These are phyloP conservation scores for Irpex sp. DNA, from an alignment of 1,284 basidiomycete species.

Conservation along the genomic window DNA sequence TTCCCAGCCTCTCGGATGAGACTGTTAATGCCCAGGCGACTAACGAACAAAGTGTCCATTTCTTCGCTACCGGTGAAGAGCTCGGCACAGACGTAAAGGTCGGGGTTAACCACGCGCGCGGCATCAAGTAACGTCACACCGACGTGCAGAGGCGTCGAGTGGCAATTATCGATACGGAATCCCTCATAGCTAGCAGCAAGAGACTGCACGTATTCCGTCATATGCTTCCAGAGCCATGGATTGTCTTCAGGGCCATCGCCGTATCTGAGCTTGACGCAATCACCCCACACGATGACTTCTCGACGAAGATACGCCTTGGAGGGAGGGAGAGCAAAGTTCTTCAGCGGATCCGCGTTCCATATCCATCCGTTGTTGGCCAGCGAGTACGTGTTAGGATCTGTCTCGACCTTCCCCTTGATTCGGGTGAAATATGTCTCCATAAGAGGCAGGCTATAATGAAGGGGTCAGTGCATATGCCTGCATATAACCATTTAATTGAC, in stretches of 20 bases:
- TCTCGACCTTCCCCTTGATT: conserved; percentile 50
- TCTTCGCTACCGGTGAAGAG: conserved; percentile 95
- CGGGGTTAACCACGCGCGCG: conserved; percentile 82
- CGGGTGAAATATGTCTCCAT: conserved; percentile 91
- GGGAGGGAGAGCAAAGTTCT: conserved; percentile 90
- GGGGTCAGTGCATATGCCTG: conserved; percentile 4
- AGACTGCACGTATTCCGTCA: conserved; percentile 79
- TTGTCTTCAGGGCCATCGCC: conserved; percentile 75
- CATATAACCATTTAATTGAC: conserved; percentile 21
- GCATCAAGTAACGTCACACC: conserved; percentile 91
- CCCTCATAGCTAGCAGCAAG: conserved; percentile 87
- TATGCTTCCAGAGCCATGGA: conserved; percentile 91
- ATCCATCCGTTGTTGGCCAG: conserved; percentile 99
- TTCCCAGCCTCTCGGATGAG: conserved; percentile 91
- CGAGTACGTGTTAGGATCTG: conserved; percentile 68
- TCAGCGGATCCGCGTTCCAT: conserved; percentile 92
- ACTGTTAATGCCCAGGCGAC: conserved; percentile 86
- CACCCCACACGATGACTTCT: conserved; percentile 96
- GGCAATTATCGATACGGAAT: conserved; percentile 97
- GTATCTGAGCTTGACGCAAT: conserved; percentile 97
- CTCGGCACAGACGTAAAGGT: conserved; percentile 95
- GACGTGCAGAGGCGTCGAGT: conserved; percentile 93
- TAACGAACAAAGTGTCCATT: conserved; percentile 88
- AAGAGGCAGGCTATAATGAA: conserved; percentile 58
- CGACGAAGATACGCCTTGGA: conserved; percentile 96